Evolutionary conservation across 1,284 basidiomycete genomes (phyloP), one percentile per base, ranked within the genome.

Genomic region (Moesziomyces parantarcticus): DNA sequence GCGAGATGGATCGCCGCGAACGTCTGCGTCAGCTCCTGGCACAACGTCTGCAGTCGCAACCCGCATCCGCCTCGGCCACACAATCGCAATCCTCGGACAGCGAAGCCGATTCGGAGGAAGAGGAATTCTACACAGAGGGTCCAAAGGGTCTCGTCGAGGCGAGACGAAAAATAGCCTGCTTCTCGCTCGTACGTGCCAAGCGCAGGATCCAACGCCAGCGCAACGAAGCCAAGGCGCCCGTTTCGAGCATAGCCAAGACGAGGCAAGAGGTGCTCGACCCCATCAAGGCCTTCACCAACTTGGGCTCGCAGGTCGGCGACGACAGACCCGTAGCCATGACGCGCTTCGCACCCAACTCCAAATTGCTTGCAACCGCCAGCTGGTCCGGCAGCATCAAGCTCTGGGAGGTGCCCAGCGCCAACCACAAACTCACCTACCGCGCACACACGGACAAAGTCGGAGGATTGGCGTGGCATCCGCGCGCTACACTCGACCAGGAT

Each of bases 241-340:
- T 99, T 9, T 89, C 91, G n/a, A 89, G 90, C 45, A 90, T 98
- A 56, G 91, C 98, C 69, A 93, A 95, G 78, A 89, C 92, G 44
- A 90, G 97, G 36, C 95, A 95, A 84, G 91, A 91, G 72, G 88
- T 96, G 21, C 97, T 94, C 78, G 87, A 88, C 2, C 90, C 95
- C 72, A 90, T 99, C 67, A 95, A 97, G 92, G 91, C 90, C 82
- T 95, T 92, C 84, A 88, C 90, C 48, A 96, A 93, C 78, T 88
- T 98, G 46, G 97, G 97, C 25, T 97, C 96, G 0, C 97, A 99
- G 87, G 94, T 98, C 76, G 96, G 94, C 51, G 97, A 97, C 82
- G 94, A 97, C 71, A 89, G 97, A 50, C 94, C 96, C 1, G 89
- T 99, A 67, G 92, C 94, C 1, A 91, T 93, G 85, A 92, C 97